These are phyloP conservation scores for Acidiella bohemica DNA, from an alignment of 495 filamentous ascomycete genomes.

Conservation along the genomic window DNA sequence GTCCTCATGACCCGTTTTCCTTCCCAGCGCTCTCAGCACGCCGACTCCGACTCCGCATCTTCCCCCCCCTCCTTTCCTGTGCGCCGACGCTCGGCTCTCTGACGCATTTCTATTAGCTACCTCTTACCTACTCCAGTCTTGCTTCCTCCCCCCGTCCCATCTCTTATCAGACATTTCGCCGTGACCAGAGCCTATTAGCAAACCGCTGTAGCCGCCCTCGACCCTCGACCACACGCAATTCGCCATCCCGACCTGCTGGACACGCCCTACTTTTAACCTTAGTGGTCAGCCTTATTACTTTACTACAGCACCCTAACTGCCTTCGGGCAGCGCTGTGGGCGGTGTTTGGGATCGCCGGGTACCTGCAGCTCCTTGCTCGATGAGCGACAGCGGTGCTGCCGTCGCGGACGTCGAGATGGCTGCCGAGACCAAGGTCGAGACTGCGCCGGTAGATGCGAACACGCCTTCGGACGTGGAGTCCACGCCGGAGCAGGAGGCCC, in stretches of 20 bases:
- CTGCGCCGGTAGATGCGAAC: conserved; percentile 20
- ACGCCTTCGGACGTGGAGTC: conserved; percentile 30
- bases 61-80: no score
- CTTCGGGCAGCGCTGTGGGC: conserved; percentile 19
- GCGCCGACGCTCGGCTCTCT: no score
- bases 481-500: conserved; percentile 40
- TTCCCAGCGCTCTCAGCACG: no score
- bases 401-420: conserved; percentile 20
- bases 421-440: conserved; percentile 26
- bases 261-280: not conserved
- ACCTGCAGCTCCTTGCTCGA: no score
- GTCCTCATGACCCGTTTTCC: no score
- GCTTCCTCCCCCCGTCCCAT: conserved; percentile 19
- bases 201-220: not conserved
- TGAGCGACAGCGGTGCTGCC: conserved; percentile 18
- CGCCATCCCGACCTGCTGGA: not conserved
- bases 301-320: conserved; percentile 6
- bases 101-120: conserved; percentile 29
- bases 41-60: no score
- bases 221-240: conserved; percentile 6
- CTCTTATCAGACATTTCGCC: conserved; percentile 18
- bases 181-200: conserved; percentile 6
- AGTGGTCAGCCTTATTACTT: conserved; percentile 6
- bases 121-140: no score
- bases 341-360: no score